Conservation (phyloP, 176 grass and related monocot species). For the Musa troglodytarum region DNA sequence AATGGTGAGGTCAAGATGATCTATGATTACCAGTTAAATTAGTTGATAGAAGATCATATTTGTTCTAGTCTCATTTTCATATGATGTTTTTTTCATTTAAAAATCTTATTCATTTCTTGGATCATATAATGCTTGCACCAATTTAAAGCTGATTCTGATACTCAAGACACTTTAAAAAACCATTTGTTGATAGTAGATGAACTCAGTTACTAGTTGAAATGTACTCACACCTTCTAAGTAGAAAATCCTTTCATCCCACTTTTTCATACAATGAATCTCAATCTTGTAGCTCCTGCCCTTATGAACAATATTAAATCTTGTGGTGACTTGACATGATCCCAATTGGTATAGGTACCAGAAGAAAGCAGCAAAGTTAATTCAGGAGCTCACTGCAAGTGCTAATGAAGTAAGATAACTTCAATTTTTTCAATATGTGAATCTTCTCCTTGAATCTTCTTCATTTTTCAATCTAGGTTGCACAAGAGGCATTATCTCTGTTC, state of each 20-base stretch:
- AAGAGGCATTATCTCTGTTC: constrained; percentile 72
- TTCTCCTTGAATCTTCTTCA: neutral
- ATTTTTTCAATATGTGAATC: constrained; percentile 11
- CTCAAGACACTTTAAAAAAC: too few relatives aligned
- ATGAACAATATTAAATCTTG: neutral
- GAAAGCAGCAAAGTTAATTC: constrained; percentile 73
- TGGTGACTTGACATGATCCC: constrained; percentile 21
- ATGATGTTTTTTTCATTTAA: too few relatives aligned
- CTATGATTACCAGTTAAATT: too few relatives aligned
- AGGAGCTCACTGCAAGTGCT: constrained; percentile 86
- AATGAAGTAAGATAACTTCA: constrained; percentile 68
- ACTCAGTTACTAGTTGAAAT: too few relatives aligned
- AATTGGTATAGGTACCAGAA: constrained; percentile 78
- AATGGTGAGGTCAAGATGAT: too few relatives aligned
- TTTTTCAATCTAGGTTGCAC: constrained; percentile 66
- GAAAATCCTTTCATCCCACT: neutral
- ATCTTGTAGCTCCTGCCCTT: constrained; percentile 17
- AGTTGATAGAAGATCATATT: too few relatives aligned
- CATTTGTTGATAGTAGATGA: too few relatives aligned
- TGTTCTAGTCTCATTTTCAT: too few relatives aligned
- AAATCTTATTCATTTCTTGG: too few relatives aligned
- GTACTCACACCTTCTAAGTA: too few relatives aligned
- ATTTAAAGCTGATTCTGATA: too few relatives aligned
- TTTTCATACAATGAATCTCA: neutral
- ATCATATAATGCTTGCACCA: too few relatives aligned